Percentiles rank a stretch among this genome's conserved stretches.
phyloP scores from a whole-genome alignment of 208 protist species.

The Paratrypanosoma confusum region DNA sequence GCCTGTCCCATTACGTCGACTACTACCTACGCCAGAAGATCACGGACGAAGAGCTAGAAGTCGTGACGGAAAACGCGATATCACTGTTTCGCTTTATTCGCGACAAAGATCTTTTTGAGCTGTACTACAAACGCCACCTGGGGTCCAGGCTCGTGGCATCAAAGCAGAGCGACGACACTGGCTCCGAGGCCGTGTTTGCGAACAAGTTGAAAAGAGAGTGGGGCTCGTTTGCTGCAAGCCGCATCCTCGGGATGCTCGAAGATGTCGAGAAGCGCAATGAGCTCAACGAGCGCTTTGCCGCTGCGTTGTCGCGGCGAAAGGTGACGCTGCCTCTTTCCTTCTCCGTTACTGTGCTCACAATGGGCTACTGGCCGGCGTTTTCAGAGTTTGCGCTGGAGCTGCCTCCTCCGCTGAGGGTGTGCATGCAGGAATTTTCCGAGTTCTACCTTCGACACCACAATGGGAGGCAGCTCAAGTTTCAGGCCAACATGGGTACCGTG shows the following conservation, averaged over 20 bases:
- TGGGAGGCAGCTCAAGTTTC: constrained; percentile 55
- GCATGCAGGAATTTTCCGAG: constrained; percentile 32
- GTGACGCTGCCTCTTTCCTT: constrained; percentile 40
- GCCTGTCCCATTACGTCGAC: constrained; percentile 51
- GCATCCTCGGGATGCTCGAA: constrained; percentile 60
- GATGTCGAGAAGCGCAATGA: constrained; percentile 21
- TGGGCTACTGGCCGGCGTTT: constrained; percentile 54
- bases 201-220: constrained; percentile 33
- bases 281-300: constrained; percentile 11
- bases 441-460: constrained; percentile 63
- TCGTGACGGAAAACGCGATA: constrained; percentile 20
- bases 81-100: constrained; percentile 37
- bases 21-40: constrained; percentile 17
- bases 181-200: constrained; percentile 32
- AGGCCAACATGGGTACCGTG: constrained; percentile 49
- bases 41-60: constrained; percentile 8
- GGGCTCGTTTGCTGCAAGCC: constrained; percentile 32
- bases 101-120: constrained; percentile 60
- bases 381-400: constrained; percentile 22
- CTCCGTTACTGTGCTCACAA: constrained; percentile 44
- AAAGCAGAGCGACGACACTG: constrained; percentile 23
- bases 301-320: background rate
- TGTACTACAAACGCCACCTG: constrained; percentile 34
- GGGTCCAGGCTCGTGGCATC: constrained; percentile 44
- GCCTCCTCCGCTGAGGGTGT: constrained; percentile 37